Evolutionary conservation across 176 grass and related monocot species (phyloP).

Genomic region (Aegilops longissima): DNA sequence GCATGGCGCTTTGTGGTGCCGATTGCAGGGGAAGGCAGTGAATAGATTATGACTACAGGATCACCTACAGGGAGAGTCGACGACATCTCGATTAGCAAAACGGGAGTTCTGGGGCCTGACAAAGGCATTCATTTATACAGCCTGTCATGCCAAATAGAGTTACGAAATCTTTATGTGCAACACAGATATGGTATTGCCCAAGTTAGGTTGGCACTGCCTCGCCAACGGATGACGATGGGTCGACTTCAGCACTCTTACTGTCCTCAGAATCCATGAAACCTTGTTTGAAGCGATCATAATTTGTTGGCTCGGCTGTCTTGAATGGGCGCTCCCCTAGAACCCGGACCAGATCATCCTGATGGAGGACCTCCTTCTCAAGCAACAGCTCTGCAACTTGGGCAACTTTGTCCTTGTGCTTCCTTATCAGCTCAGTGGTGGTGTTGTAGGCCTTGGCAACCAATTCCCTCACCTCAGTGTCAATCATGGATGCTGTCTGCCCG

Average conservation of each 20-base stretch:
- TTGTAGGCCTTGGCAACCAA: conserved; percentile 81
- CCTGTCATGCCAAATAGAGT: not conserved
- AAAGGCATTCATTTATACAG: conserved; percentile 18
- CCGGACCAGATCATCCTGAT: conserved; percentile 78
- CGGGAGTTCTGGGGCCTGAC: not conserved
- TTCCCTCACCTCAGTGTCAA: conserved; percentile 82
- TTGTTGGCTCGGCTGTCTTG: conserved; percentile 51
- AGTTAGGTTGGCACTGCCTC: conserved; percentile 44
- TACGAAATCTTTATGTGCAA: not conserved
- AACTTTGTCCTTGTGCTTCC: conserved; percentile 73
- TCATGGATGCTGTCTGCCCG: conserved; percentile 65
- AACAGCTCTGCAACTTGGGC: conserved; percentile 73
- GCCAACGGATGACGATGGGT: conserved; percentile 34
- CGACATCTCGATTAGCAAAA: not conserved
- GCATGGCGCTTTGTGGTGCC: not conserved
- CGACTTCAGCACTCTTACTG: conserved; percentile 38
- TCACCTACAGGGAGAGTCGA: not conserved
- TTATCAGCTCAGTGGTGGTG: conserved; percentile 63
- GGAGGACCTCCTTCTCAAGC: conserved; percentile 88
- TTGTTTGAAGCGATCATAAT: conserved; percentile 81
- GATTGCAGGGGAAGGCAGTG: not conserved
- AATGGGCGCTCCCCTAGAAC: conserved; percentile 84
- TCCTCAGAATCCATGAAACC: conserved; percentile 57
- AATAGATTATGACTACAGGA: not conserved
- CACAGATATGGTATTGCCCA: not conserved